A percentile compares a stretch with the other conserved stretches of the same genome.
Conservation (phyloP, 164 flowering plant species). For the Malania oleifera region DNA sequence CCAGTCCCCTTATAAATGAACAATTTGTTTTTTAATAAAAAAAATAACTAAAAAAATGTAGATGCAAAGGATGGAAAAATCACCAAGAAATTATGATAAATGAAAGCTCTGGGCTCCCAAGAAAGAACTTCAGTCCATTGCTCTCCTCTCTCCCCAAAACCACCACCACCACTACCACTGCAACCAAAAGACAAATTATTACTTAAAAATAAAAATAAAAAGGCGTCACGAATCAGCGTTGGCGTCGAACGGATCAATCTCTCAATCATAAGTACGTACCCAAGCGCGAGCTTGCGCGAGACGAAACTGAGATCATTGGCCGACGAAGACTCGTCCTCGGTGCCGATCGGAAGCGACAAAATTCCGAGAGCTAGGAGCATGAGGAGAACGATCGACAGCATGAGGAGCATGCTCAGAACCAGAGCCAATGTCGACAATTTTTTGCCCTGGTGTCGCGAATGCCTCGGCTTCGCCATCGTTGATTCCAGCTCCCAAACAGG, state of each 20-base stretch:
- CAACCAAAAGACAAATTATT: neutral
- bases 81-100: conserved; percentile 65
- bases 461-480: conserved; percentile 31
- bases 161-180: conserved; percentile 27
- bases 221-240: neutral
- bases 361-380: conserved; percentile 49
- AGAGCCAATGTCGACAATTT: conserved; percentile 31
- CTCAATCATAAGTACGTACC: conserved; percentile 15
- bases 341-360: conserved; percentile 34
- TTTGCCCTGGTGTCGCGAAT: conserved; percentile 19
- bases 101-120: conserved; percentile 69
- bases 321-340: conserved; percentile 21
- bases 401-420: conserved; percentile 35
- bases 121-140: conserved; percentile 62
- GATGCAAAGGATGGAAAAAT: conserved; percentile 8
- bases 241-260: neutral
- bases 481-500: neutral
- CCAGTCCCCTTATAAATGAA: no score
- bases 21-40: no score
- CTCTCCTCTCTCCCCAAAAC: conserved; percentile 34
- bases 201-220: no score
- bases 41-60: neutral
- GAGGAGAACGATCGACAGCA: conserved; percentile 35
- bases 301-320: conserved; percentile 23
- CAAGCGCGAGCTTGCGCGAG: conserved; percentile 24